phyloP scores from a whole-genome alignment of 2,329 filamentous ascomycete genomes.

The Microcyclospora pomicola region DNA sequence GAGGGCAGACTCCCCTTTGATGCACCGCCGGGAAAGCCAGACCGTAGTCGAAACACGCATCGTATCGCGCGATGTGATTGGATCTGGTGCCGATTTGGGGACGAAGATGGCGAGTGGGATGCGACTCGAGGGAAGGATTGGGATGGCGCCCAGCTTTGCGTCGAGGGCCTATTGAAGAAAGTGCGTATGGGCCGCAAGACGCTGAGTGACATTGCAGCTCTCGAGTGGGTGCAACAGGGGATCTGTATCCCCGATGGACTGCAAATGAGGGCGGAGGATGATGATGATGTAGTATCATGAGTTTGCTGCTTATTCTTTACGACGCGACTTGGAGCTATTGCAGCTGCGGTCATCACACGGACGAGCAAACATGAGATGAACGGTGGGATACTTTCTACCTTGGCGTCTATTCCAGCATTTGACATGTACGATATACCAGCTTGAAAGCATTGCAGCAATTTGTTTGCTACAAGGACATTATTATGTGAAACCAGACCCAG shows the following conservation, averaged over 20 bases:
- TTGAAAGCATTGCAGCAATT: too few species aligned
- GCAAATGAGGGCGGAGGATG: slow-evolving; percentile 39
- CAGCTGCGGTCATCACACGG: too few species aligned
- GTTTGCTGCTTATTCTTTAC: background rate
- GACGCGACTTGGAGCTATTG: too few species aligned
- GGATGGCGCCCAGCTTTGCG: slow-evolving; percentile 63
- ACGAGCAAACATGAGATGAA: too few species aligned
- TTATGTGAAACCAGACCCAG: too few species aligned
- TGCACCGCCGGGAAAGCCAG: slow-evolving; percentile 65
- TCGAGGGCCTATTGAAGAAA: slow-evolving; percentile 72
- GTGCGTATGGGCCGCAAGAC: slow-evolving; percentile 61
- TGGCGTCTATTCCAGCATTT: too few species aligned
- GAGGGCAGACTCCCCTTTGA: slow-evolving; percentile 92
- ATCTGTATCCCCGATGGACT: slow-evolving; percentile 52
- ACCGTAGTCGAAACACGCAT: slow-evolving; percentile 61
- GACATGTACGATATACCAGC: too few species aligned
- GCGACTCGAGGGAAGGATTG: slow-evolving; percentile 50
- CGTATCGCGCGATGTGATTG: slow-evolving; percentile 93
- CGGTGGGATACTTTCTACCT: too few species aligned
- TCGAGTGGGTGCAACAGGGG: slow-evolving; percentile 63
- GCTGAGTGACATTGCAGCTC: slow-evolving; percentile 56
- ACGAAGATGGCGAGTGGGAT: slow-evolving; percentile 79
- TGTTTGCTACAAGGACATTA: too few species aligned
- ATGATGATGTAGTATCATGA: slow-evolving; percentile 11
- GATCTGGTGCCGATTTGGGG: slow-evolving; percentile 80